Percentiles rank a stretch among this genome's conserved stretches.
Evolutionary conservation across 2,329 filamentous ascomycete species (phyloP).

Genomic region (Parascedosporium putredinis): DNA sequence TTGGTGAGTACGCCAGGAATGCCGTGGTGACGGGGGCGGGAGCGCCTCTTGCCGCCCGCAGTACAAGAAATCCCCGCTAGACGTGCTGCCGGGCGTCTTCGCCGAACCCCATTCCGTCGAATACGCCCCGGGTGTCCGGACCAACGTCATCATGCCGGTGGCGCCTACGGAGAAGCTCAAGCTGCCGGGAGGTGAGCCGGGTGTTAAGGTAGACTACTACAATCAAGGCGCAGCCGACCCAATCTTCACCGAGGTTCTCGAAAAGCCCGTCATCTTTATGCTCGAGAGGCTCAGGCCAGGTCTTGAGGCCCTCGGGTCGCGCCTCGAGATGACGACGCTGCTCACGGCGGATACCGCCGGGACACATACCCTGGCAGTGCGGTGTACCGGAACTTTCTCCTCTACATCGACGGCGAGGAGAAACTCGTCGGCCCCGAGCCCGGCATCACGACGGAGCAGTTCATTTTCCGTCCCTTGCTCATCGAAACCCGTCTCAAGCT

Average conservation of each 20-base stretch:
- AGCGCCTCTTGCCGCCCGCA: conserved; percentile 11
- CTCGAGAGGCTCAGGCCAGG: background rate
- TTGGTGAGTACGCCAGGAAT: conserved; percentile 9
- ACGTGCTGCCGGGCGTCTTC: background rate
- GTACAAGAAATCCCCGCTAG: conserved; percentile 9
- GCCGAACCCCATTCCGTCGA: background rate
- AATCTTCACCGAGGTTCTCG: background rate
- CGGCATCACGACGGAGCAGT: conserved; percentile 11
- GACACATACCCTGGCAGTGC: background rate
- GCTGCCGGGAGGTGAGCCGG: background rate
- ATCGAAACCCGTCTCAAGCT: conserved; percentile 12
- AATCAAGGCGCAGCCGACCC: background rate
- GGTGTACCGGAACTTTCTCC: conserved; percentile 1
- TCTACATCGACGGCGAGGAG: conserved; percentile 11
- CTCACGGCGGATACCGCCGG: background rate
- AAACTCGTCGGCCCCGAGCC: conserved; percentile 10
- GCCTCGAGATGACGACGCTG: background rate
- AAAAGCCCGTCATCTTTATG: background rate
- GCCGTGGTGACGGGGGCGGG: conserved; percentile 9
- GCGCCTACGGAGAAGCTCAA: background rate
- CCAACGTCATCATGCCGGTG: background rate
- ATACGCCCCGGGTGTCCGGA: conserved; percentile 9
- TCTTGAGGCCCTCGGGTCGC: background rate
- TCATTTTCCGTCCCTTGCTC: conserved; percentile 14
- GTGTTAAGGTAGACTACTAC: background rate